Conservation (phyloP, 768 basidiomycete genomes). For the Rhizopogon sp. region DNA sequence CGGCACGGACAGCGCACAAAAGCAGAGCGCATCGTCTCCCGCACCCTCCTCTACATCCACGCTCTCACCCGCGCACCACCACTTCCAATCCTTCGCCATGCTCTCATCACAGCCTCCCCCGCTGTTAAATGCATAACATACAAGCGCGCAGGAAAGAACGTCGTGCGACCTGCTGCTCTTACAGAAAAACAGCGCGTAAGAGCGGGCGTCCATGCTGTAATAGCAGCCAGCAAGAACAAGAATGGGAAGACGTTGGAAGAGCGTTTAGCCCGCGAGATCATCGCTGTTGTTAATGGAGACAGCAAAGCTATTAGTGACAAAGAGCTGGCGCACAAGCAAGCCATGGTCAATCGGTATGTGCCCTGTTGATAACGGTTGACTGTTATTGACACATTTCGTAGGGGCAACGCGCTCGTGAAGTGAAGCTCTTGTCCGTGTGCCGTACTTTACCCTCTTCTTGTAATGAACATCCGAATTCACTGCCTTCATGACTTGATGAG, state of each 20-base stretch:
- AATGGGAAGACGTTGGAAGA: slow-evolving; percentile 57
- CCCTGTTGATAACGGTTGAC: background rate
- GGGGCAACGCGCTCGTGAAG: slow-evolving; percentile 11
- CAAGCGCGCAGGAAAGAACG: slow-evolving; percentile 60
- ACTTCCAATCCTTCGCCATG: slow-evolving; percentile 72
- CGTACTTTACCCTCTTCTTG: background rate
- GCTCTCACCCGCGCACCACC: slow-evolving; percentile 74
- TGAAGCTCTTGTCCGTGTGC: background rate
- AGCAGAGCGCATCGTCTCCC: slow-evolving; percentile 50
- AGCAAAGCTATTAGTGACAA: slow-evolving; percentile 59
- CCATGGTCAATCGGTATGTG: slow-evolving; percentile 74
- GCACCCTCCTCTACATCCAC: slow-evolving; percentile 69
- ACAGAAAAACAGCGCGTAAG: slow-evolving; percentile 76
- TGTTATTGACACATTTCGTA: slow-evolving; percentile 7
- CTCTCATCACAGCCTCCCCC: slow-evolving; percentile 65
- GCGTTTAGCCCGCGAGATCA: slow-evolving; percentile 74
- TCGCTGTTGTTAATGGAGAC: slow-evolving; percentile 62
- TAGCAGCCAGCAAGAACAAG: slow-evolving; percentile 54
- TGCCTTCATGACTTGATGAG: background rate
- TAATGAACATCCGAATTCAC: background rate
- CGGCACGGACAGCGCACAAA: slow-evolving; percentile 58
- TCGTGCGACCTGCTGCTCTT: slow-evolving; percentile 64
- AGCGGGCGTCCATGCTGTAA: slow-evolving; percentile 66
- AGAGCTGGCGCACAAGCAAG: slow-evolving; percentile 56
- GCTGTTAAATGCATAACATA: slow-evolving; percentile 58